Percentiles rank a stretch among this genome's conserved stretches.
These are phyloP conservation scores for Leptodermis oblonga DNA, from an alignment of 257 asterid species.

Conservation along the genomic window DNA sequence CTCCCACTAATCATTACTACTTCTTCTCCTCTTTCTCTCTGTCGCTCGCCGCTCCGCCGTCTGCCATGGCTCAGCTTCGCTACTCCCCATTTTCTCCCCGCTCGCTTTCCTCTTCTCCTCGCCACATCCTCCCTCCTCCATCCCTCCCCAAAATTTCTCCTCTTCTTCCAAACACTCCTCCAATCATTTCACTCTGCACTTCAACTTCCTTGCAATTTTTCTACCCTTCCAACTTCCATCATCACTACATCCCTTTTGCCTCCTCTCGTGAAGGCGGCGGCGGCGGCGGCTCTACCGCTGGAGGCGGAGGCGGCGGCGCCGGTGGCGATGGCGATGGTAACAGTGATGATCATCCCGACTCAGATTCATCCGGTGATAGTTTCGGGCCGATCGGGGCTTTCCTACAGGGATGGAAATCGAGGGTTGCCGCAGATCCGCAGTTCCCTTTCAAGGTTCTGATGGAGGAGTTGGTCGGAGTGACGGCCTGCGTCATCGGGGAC, in stretches of 20 bases:
- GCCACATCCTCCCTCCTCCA: conserved; percentile 8
- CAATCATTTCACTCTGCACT: background rate
- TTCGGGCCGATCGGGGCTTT: conserved; percentile 83
- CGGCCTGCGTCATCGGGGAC: conserved; percentile 78
- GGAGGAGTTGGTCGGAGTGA: conserved; percentile 92
- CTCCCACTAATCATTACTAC: too few species aligned
- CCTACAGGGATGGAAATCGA: conserved; percentile 74
- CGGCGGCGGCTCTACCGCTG: conserved; percentile 15
- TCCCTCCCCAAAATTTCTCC: background rate
- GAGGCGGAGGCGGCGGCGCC: conserved; percentile 11
- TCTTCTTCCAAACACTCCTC: background rate
- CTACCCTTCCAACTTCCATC: conserved; percentile 7
- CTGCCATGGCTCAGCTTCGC: conserved; percentile 33
- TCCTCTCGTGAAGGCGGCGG: conserved; percentile 20
- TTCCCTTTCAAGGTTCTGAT: conserved; percentile 87
- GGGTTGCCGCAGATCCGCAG: conserved; percentile 90
- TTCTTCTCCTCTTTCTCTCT: background rate
- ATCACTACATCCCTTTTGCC: conserved; percentile 23
- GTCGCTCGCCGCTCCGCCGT: conserved; percentile 2
- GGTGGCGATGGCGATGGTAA: conserved; percentile 13
- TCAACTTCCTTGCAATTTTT: background rate
- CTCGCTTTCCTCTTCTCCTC: background rate
- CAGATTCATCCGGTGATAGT: conserved; percentile 36
- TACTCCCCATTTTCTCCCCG: conserved; percentile 6
- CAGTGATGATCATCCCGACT: conserved; percentile 32